Percentiles rank a stretch among this genome's conserved stretches.
Conservation (phyloP, 768 basidiomycete species). For the Mycena kentingensis region DNA sequence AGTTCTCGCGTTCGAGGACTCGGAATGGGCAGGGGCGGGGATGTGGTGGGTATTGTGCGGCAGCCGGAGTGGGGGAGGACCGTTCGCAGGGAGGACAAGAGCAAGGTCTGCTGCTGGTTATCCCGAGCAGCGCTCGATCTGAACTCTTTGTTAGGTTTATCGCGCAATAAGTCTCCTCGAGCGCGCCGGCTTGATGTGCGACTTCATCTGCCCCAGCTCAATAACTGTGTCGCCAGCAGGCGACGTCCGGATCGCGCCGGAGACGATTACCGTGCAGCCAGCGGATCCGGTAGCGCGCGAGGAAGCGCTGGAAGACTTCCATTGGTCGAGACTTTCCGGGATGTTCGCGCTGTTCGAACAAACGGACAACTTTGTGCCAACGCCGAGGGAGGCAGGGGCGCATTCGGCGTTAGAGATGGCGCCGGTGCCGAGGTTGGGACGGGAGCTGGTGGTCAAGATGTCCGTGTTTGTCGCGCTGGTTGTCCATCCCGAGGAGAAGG, state of each 20-base stretch:
- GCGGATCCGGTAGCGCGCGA: neutral
- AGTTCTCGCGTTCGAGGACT: too few species aligned
- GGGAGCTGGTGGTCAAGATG: too few species aligned
- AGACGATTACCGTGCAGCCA: neutral
- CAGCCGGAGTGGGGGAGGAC: neutral
- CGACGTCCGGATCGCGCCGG: slow-evolving; percentile 1
- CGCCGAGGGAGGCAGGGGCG: slow-evolving; percentile 2
- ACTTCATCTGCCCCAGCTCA: neutral
- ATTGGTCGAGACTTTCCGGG: slow-evolving; percentile 2
- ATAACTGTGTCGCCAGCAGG: slow-evolving; percentile 1
- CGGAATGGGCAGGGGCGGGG: too few species aligned
- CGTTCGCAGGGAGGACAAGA: neutral
- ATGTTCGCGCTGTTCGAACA: slow-evolving; percentile 2
- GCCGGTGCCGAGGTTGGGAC: too few species aligned
- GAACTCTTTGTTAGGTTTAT: slow-evolving; percentile 8
- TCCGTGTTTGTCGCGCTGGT: too few species aligned
- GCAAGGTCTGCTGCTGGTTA: neutral
- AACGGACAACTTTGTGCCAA: neutral
- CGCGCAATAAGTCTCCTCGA: slow-evolving; percentile 11
- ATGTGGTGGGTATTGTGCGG: neutral
- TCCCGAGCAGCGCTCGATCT: neutral
- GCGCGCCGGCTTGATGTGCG: slow-evolving; percentile 9
- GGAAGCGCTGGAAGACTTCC: neutral
- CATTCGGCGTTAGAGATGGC: too few species aligned
- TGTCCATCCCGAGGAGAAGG: too few species aligned